Base-by-base conservation (phyloP, 495 filamentous ascomycete genomes). In the Penicillium herquei region DNA sequence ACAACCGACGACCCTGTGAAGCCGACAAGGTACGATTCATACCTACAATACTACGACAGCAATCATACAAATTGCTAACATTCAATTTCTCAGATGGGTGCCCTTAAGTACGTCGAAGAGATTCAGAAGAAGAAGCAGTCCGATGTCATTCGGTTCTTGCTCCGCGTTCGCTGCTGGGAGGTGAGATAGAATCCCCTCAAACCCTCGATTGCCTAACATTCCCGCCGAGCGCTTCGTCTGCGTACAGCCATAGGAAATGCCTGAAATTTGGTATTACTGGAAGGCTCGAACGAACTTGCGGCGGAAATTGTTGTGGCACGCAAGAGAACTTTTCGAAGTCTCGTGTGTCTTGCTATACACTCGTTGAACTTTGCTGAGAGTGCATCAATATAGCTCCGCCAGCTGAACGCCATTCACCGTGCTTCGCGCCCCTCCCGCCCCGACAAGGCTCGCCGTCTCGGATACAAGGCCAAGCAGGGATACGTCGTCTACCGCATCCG, bases 51-150 rank as follows among this genome's bases (percentile, higher is more conserved):
- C 10, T 34, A 31, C 44, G 45, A 7, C n/a, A 48, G 35, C 30
- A 26, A 49, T 49, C 14, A 54, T 37, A 54, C 39, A 7, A 41
- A 51, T 21, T 32, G 26, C 39, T 43, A 32, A 59, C 53, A 56
- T 50, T 10, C 21, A 56, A 56, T 53, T 51, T 34, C 64, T 56
- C 56, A 86, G 79, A 92, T 94, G 90, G 90, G 90, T 82, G 90
- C 90, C 79, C 87, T 94, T 77, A 97, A 97, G 81, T 97, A 97
- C 82, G 89, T 98, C 79, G 94, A 98, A 84, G 94, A 98, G 85
- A 87, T 98, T 76, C 90, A 95, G 74, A 98, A 98, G 90, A 96
- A 96, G 89, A 98, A 98, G 90, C 94, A 98, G 84, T 95, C 90
- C 71, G 94, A 98, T 79, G 88, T 98, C 64, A 87, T 97, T 79